Evolutionary conservation across 805 yeast species (phyloP).

Genomic region (Kluyveromyces lactis): DNA sequence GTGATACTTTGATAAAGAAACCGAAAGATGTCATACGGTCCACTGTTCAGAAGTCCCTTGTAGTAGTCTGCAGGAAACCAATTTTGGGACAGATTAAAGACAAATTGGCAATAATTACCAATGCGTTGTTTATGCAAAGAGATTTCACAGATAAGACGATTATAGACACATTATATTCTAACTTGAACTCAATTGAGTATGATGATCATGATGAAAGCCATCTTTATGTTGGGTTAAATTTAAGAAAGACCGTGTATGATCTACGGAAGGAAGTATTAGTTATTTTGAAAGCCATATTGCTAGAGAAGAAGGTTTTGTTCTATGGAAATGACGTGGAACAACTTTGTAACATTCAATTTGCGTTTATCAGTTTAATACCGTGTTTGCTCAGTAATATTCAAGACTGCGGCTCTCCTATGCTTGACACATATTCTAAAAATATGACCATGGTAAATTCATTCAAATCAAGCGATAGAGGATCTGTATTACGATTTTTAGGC

Average conservation of each 20-base stretch:
- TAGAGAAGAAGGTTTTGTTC: slow-evolving; percentile 67
- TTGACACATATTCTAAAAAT: slow-evolving; percentile 44
- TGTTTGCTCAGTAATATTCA: slow-evolving; percentile 62
- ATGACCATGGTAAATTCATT: slow-evolving; percentile 56
- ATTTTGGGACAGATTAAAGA: slow-evolving; percentile 83
- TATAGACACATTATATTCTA: slow-evolving; percentile 62
- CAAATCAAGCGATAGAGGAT: slow-evolving; percentile 67
- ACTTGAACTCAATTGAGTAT: slow-evolving; percentile 30
- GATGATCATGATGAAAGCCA: slow-evolving; percentile 43
- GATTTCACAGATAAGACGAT: slow-evolving; percentile 65
- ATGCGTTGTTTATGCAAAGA: slow-evolving; percentile 74
- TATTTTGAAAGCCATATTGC: slow-evolving; percentile 65
- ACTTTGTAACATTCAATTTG: slow-evolving; percentile 75
- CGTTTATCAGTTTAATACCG: slow-evolving; percentile 77
- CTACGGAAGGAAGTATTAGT: slow-evolving; percentile 53
- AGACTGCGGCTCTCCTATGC: slow-evolving; percentile 71
- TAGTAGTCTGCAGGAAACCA: slow-evolving; percentile 79
- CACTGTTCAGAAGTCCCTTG: slow-evolving; percentile 85
- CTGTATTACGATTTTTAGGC: slow-evolving; percentile 74
- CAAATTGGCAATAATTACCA: slow-evolving; percentile 81
- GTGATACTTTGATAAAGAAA: slow-evolving; percentile 47
- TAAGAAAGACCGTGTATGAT: slow-evolving; percentile 53
- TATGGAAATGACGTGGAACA: slow-evolving; percentile 75
- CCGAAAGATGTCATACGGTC: slow-evolving; percentile 70
- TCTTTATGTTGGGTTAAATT: slow-evolving; percentile 63